Conservation (phyloP, 176 grass and related monocot genomes). For the Oryza coarctata region DNA sequence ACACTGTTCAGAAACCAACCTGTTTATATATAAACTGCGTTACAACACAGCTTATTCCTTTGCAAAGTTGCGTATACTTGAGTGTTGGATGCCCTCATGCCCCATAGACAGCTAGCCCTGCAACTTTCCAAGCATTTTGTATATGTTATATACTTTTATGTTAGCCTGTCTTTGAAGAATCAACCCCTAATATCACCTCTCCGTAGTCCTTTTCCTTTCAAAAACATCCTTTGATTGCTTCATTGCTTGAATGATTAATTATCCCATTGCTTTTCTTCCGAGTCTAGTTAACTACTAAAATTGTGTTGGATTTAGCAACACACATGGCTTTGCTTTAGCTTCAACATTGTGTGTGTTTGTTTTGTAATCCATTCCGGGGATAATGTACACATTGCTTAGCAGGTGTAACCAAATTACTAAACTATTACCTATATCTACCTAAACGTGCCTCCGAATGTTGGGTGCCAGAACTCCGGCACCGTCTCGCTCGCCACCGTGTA, state of each 20-base stretch:
- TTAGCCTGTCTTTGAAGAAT: slow-evolving; percentile 34
- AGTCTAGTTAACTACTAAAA: slow-evolving; percentile 19
- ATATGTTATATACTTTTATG: not conserved
- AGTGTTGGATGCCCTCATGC: slow-evolving; percentile 17
- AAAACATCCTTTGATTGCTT: slow-evolving; percentile 30
- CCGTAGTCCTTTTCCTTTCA: not conserved
- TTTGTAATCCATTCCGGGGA: slow-evolving; percentile 33
- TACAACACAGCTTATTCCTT: slow-evolving; percentile 21
- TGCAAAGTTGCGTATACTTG: slow-evolving; percentile 23
- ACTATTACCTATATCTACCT: slow-evolving; percentile 43
- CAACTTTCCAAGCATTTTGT: slow-evolving; percentile 26
- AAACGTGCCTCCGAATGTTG: slow-evolving; percentile 89
- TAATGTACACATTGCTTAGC: slow-evolving; percentile 32
- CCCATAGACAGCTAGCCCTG: not conserved
- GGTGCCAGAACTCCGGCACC: slow-evolving; percentile 88
- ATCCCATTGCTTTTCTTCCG: slow-evolving; percentile 38
- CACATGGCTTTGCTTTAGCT: slow-evolving; percentile 40
- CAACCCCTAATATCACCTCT: slow-evolving; percentile 18
- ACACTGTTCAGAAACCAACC: slow-evolving; percentile 3
- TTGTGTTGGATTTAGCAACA: slow-evolving; percentile 20
- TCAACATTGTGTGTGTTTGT: slow-evolving; percentile 15
- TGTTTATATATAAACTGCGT: not conserved
- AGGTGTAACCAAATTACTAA: slow-evolving; percentile 24
- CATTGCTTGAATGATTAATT: slow-evolving; percentile 25
- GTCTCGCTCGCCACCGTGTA: slow-evolving; percentile 82